A percentile compares a stretch with the other conserved stretches of the same genome.
Conservation (phyloP, 148 eudicot genomes). For the Arbutus unedo region DNA sequence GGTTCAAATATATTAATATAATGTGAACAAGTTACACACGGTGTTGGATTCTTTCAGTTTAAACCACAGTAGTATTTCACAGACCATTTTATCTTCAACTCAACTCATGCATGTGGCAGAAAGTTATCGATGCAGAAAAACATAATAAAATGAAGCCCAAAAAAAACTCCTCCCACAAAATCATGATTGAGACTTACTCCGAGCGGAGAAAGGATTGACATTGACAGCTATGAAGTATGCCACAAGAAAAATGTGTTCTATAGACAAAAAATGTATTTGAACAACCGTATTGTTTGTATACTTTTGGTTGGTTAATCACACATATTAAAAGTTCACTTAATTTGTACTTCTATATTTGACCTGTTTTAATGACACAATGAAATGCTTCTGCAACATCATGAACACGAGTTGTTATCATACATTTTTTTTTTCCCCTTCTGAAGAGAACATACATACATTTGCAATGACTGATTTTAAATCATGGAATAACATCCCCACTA, state of each 20-base stretch:
- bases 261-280: background rate
- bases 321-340: background rate
- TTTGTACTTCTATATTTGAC: background rate
- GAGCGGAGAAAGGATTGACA: conserved; percentile 4
- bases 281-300: background rate
- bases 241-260: background rate
- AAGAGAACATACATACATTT: background rate
- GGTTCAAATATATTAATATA: background rate
- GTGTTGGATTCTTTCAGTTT: background rate
- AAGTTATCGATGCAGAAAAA: background rate
- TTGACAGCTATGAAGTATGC: background rate
- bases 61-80: background rate
- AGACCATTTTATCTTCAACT: background rate
- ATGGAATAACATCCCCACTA: background rate
- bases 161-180: background rate
- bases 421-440: no score
- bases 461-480: background rate
- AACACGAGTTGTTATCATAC: background rate
- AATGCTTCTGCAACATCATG: background rate
- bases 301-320: background rate
- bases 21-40: background rate
- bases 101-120: background rate
- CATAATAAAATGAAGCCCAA: background rate
- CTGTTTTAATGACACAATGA: background rate
- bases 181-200: background rate